Percentiles rank a stretch among this genome's conserved stretches.
Evolutionary conservation across 371 early-diverging fungal genomes (phyloP).

Genomic region (Amoeboaphelidium protococcarum): DNA sequence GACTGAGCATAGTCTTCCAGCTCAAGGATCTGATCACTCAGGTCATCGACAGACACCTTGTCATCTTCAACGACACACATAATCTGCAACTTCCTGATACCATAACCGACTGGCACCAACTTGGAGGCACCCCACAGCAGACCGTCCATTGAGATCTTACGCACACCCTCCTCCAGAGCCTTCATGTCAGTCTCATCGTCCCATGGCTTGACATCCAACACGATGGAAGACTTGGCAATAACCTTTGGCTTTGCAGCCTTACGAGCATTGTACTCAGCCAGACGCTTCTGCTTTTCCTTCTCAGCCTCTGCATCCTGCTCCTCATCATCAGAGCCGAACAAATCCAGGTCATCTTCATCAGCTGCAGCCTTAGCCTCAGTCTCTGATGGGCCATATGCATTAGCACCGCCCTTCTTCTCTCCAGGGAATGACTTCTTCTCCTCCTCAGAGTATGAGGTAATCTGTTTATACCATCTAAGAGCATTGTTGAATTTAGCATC

Average conservation of each 20-base stretch:
- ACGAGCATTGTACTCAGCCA: conserved; percentile 73
- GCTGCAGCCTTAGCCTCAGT: conserved; percentile 27
- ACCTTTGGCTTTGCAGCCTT: conserved; percentile 77
- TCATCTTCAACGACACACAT: conserved; percentile 77
- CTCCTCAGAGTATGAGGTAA: conserved; percentile 21
- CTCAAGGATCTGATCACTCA: conserved; percentile 41
- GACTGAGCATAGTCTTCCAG: conserved; percentile 74
- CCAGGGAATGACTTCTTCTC: conserved; percentile 14
- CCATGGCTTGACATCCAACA: conserved; percentile 89
- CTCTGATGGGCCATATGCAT: conserved; percentile 14
- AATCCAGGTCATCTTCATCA: conserved; percentile 57
- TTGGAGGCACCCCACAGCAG: conserved; percentile 54
- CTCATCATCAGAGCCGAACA: conserved; percentile 69
- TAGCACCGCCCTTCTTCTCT: conserved; percentile 21
- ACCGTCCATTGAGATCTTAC: conserved; percentile 43
- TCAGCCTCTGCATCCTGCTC: conserved; percentile 79
- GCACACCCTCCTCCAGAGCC: conserved; percentile 41
- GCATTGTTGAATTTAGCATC: conserved; percentile 56
- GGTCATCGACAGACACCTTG: conserved; percentile 54
- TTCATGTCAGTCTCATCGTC: conserved; percentile 63
- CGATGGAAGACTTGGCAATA: conserved; percentile 71
- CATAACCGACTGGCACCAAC: conserved; percentile 46
- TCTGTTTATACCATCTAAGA: conserved; percentile 85
- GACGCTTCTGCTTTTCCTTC: conserved; percentile 52
- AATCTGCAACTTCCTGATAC: conserved; percentile 83